A percentile compares a stretch with the other conserved stretches of the same genome.
Evolutionary conservation across 2,329 filamentous ascomycete species (phyloP).

Genomic region (Ilyonectria sp.): DNA sequence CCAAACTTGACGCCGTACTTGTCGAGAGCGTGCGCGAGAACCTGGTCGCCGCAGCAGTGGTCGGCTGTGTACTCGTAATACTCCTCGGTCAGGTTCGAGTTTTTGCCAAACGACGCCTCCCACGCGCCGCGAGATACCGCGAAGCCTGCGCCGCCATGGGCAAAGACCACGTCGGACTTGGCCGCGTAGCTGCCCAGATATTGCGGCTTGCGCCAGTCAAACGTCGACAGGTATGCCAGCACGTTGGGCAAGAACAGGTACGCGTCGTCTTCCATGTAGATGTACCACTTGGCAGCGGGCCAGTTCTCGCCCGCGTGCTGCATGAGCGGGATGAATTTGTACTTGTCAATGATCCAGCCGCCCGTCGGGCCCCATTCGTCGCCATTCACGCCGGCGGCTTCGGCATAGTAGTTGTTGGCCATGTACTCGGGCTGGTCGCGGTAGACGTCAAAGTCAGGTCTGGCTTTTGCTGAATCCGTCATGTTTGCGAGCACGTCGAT

Average conservation of each 20-base stretch:
- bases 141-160: conserved; percentile 46
- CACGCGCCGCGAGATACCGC: conserved; percentile 44
- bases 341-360: conserved; percentile 48
- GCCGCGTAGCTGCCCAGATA: conserved; percentile 45
- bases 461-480: conserved; percentile 32
- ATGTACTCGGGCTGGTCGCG: conserved; percentile 43
- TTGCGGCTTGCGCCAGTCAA: conserved; percentile 40
- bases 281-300: conserved; percentile 46
- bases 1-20: conserved; percentile 43
- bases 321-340: conserved; percentile 46
- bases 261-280: conserved; percentile 47
- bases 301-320: conserved; percentile 44
- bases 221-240: conserved; percentile 35
- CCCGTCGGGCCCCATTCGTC: conserved; percentile 44
- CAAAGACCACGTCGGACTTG: conserved; percentile 44
- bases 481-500: conserved; percentile 45
- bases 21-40: conserved; percentile 39
- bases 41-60: conserved; percentile 47
- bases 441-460: conserved; percentile 44
- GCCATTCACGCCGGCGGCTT: conserved; percentile 40
- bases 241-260: conserved; percentile 45
- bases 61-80: conserved; percentile 42
- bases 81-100: conserved; percentile 36
- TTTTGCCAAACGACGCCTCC: conserved; percentile 42
- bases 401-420: conserved; percentile 43